phyloP scores from a whole-genome alignment of 139 green algal species.

The Chlamydomonas sphaeroides region DNA sequence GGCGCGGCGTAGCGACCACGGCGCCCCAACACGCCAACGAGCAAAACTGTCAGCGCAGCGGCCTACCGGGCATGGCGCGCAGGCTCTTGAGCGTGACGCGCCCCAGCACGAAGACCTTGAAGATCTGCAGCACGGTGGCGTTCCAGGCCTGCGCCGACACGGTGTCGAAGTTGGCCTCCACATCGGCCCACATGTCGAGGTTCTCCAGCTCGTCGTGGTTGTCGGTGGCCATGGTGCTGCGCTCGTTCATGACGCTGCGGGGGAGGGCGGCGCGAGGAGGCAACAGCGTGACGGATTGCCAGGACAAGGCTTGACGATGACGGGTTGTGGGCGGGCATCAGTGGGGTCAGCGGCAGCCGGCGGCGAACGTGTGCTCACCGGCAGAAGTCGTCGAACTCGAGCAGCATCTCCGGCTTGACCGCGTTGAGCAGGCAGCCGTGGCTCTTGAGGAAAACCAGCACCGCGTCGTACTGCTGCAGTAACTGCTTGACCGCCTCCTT shows the following conservation, averaged over 20 bases:
- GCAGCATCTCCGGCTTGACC: constrained; percentile 82
- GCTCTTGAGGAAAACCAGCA: constrained; percentile 71
- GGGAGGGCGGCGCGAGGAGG: too few relatives aligned
- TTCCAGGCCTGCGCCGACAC: constrained; percentile 70
- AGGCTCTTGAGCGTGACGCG: constrained; percentile 68
- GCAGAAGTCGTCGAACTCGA: constrained; percentile 69
- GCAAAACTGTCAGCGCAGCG: too few relatives aligned
- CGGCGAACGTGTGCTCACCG: too few relatives aligned
- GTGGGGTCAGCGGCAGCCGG: too few relatives aligned
- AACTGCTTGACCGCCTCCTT: constrained; percentile 67
- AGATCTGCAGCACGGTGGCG: constrained; percentile 65
- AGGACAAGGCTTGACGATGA: too few relatives aligned
- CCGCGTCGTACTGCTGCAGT: constrained; percentile 63
- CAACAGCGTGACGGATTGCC: background rate
- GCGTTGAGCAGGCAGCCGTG: constrained; percentile 76
- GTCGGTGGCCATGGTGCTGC: constrained; percentile 51
- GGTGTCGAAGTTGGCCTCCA: constrained; percentile 67
- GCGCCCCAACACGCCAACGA: too few relatives aligned
- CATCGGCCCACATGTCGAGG: constrained; percentile 63
- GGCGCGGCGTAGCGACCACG: too few relatives aligned
- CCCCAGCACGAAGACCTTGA: constrained; percentile 78
- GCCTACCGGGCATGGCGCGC: constrained; percentile 55
- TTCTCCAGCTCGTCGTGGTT: constrained; percentile 55
- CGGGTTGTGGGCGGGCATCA: too few relatives aligned
- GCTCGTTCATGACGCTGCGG: constrained; percentile 51